Base-by-base conservation (phyloP, 805 yeast species). In the Zygosaccharomyces lentus region DNA sequence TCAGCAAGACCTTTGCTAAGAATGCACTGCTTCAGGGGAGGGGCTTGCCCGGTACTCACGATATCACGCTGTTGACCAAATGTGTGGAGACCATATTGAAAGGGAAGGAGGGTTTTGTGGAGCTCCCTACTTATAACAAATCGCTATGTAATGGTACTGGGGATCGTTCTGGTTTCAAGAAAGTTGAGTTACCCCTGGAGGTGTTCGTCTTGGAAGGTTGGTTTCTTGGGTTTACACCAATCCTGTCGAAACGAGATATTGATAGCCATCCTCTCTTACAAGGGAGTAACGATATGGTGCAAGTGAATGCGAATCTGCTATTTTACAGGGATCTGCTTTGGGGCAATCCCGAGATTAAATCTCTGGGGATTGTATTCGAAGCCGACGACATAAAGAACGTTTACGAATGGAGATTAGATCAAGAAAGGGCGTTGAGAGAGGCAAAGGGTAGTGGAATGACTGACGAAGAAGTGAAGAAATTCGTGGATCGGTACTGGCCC, bases 21-120 rank as follows among this genome's bases (percentile, higher is more conserved):
- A 86, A 87, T 59, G 61, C 66, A 29, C 67, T 91, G 38, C 57
- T 87, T 13, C 76, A 72, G 48, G 96, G 96, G 2, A 69, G 98
- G 21, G 98, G 98, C 0, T 72, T 87, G 12, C 98, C 98, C 0
- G 97, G 97, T 0, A 91, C 98, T 0, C 99, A 91, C 62, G 97
- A 91, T 58, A 57, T 86, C 48, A 40, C 49, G 12, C 46, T 61
- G 9, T 43, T 64, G 29, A 49, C 54, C 19, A 45, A 49, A 9
- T 53, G 53, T 32, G 32, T 62, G n/a, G 48, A 52, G 13, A 54
- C 53, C 1, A 56, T 84, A 10, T 59, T 73, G n/a, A 5, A 51
- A 53, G 23, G 57, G 71, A 34, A 54, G 56, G 58, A 67, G 8
- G 40, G 50, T 0, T 56, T 56, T 2, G 59, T 75, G 2, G 48